These are phyloP conservation scores for Dothideomycetes sp. DNA, from an alignment of 2,329 filamentous ascomycete genomes.

Conservation along the genomic window DNA sequence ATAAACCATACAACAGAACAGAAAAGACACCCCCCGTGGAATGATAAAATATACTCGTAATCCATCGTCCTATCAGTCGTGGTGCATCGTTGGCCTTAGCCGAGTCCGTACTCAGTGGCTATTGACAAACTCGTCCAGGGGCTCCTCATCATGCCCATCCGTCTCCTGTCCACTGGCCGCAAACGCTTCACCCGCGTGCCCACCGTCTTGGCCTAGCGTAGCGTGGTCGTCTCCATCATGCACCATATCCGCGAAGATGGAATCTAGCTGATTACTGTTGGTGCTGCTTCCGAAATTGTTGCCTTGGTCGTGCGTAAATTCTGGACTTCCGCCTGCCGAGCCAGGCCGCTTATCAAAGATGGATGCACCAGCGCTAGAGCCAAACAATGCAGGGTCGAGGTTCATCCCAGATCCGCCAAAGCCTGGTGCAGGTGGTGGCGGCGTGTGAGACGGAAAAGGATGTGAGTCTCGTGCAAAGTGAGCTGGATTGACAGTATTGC, in stretches of 20 bases:
- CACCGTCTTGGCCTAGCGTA: slow-evolving; percentile 1
- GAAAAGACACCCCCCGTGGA: no score
- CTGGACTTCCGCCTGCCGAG: slow-evolving; percentile 8
- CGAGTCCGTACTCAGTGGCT: no score
- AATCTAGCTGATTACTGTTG: slow-evolving; percentile 16
- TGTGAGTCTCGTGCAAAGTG: slow-evolving; percentile 6
- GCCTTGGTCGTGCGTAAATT: slow-evolving; percentile 1
- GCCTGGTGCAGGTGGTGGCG: slow-evolving; percentile 7
- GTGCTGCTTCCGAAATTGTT: slow-evolving; percentile 16
- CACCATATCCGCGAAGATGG: slow-evolving; percentile 25
- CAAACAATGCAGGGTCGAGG: slow-evolving; percentile 11
- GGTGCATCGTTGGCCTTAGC: no score
- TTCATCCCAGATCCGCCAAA: slow-evolving; percentile 5
- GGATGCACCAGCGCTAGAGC: slow-evolving; percentile 9
- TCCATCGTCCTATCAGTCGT: no score
- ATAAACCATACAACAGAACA: no score
- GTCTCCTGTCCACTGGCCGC: slow-evolving; percentile 5
- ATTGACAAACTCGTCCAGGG: slow-evolving; percentile 8
- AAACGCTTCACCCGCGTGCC: slow-evolving; percentile 7
- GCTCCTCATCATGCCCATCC: slow-evolving; percentile 4
- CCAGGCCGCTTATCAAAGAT: slow-evolving; percentile 23
- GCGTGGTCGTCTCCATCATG: slow-evolving; percentile 17
- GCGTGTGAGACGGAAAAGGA: slow-evolving; percentile 7
- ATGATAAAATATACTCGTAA: no score
- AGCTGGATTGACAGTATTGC: slow-evolving; percentile 5